Evolutionary conservation across 2,329 filamentous ascomycete genomes (phyloP), one percentile per base, ranked within the genome.

Genomic region (Talaromyces sp.): DNA sequence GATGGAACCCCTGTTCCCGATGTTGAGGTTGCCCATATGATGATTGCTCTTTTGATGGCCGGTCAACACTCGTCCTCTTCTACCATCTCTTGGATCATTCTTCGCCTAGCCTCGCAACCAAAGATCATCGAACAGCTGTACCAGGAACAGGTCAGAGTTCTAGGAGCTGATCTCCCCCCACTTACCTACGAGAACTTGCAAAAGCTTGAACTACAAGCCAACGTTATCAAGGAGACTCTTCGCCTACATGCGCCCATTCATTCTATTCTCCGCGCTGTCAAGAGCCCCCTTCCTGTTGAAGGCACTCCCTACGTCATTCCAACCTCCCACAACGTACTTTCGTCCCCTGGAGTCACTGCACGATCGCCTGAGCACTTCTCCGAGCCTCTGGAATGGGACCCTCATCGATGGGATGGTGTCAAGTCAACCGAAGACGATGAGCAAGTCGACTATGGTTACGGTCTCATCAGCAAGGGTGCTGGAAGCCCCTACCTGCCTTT

Each of bases 21-120:
- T 69, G 81, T 85, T 64, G 89, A 93, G 69, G 84, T 93, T 53
- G 88, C 89, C 0, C 86, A 91, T 73, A 89, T 93, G 80, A 91
- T 93, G 89, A 93, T 93, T 67, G 88, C 89, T 0, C 80, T 93
- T 15, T 81, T 93, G 53, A 92, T 94, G 89, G 89, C 86, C 10
- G 89, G 89, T 53, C 89, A 94, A 69, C 89, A 93, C 75, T 89
- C 87, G 1, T 91, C 88, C 0, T 87, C 89, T 5, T 86, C 88
- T 0, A 88, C 87, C n/a, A 85, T 85, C 64, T 81, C 86, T 8
- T 93, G 89, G 89, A 89, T 91, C 63, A 75, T 92, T 64, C 80
- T 92, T 11, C 86, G 85, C 51, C 80, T 93, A 2, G 89, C 89
- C 9, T 82, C 85, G 1, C 79, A 85, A 15, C 88, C 89, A 0